Conservation (phyloP, 768 basidiomycete genomes). For the Panaeolus papilionaceus region DNA sequence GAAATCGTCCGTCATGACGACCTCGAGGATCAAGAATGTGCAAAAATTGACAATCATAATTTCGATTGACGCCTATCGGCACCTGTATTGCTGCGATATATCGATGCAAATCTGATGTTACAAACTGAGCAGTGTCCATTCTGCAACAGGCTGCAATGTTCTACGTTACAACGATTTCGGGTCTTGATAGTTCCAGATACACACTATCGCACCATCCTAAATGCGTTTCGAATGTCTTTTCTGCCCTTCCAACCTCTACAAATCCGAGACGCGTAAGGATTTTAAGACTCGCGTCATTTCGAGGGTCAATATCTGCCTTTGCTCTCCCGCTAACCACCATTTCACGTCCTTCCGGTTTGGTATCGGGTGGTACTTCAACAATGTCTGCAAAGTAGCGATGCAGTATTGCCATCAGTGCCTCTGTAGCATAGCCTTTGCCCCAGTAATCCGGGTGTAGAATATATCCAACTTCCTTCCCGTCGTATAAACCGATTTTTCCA, state of each 20-base stretch:
- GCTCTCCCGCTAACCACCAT: constrained; percentile 4
- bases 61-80: too few species aligned
- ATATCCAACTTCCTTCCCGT: constrained; percentile 31
- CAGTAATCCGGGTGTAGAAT: constrained; percentile 29
- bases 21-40: too few species aligned
- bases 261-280: constrained; percentile 30
- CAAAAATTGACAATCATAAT: too few species aligned
- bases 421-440: constrained; percentile 32
- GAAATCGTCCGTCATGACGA: too few species aligned
- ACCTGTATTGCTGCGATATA: too few species aligned
- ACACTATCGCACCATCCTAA: constrained; percentile 35
- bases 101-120: too few species aligned
- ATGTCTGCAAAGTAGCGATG: constrained; percentile 24
- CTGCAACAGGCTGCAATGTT: too few species aligned
- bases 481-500: constrained; percentile 30
- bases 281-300: constrained; percentile 25
- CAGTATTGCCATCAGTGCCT: constrained; percentile 30
- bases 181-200: constrained; percentile 27
- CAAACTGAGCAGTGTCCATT: too few species aligned
- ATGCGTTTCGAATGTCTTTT: constrained; percentile 31
- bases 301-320: constrained; percentile 33
- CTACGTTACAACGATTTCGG: not conserved
- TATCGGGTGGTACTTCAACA: not conserved
- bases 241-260: constrained; percentile 25
- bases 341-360: constrained; percentile 1